Conservation (phyloP, 78 protist genomes). For the Creolimax fragrantissima region DNA sequence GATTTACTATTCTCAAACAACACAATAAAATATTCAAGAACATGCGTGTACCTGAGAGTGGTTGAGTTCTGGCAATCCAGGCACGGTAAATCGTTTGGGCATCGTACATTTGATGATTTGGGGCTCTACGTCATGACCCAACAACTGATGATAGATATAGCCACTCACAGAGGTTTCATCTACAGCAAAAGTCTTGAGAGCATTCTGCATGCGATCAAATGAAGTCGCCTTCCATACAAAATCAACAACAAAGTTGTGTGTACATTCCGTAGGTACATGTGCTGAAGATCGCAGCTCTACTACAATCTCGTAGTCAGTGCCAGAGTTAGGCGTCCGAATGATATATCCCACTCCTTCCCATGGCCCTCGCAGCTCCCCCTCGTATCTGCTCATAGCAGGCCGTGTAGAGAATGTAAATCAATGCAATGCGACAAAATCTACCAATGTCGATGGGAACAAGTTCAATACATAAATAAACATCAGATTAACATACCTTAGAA, state of each 20-base stretch:
- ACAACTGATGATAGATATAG: constrained; percentile 76
- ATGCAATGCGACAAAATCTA: no score
- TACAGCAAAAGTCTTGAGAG: constrained; percentile 83
- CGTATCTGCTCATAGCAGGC: constrained; percentile 32
- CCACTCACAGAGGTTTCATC: constrained; percentile 65
- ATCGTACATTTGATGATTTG: constrained; percentile 14
- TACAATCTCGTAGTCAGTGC: constrained; percentile 58
- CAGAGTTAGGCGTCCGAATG: background rate
- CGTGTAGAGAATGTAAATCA: no score
- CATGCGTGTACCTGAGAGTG: constrained; percentile 61
- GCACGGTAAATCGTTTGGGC: constrained; percentile 61
- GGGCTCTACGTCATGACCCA: constrained; percentile 85
- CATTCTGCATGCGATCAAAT: constrained; percentile 80
- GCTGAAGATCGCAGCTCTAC: constrained; percentile 56
- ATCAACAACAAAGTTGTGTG: constrained; percentile 62
- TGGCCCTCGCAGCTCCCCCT: constrained; percentile 6
- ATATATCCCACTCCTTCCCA: constrained; percentile 78
- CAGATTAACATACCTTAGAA: background rate
- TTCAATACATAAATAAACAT: no score
- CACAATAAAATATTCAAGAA: background rate
- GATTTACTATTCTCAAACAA: no score
- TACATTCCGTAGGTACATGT: constrained; percentile 34
- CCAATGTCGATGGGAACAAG: no score
- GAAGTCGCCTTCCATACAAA: constrained; percentile 90
- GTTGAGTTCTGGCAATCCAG: constrained; percentile 84